These are phyloP conservation scores for Termitomyces sp. DNA, from an alignment of 768 basidiomycete genomes.

Conservation along the genomic window DNA sequence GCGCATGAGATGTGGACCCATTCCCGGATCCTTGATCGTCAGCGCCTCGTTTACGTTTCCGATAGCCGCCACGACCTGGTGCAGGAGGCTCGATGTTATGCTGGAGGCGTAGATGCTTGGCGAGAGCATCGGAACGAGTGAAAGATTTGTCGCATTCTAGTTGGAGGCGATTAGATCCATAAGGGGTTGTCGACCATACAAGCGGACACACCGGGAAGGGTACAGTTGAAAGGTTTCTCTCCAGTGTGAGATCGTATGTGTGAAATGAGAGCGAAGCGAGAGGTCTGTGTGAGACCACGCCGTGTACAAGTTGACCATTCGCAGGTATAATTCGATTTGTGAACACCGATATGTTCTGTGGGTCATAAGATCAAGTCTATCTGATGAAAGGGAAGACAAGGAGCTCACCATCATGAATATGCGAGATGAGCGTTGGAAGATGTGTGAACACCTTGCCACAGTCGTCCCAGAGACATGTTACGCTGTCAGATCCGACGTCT, in stretches of 20 bases:
- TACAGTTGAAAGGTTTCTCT: conserved; percentile 88
- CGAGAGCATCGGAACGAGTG: conserved; percentile 89
- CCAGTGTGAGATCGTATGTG: conserved; percentile 92
- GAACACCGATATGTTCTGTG: conserved; percentile 73
- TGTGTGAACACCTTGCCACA: conserved; percentile 72
- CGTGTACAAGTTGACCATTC: conserved; percentile 84
- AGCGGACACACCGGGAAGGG: conserved; percentile 61
- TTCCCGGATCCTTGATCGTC: conserved; percentile 27
- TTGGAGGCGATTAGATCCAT: not conserved
- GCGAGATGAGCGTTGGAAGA: conserved; percentile 70
- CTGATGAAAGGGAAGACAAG: not conserved
- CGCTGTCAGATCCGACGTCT: conserved; percentile 38
- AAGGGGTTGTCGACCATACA: not conserved
- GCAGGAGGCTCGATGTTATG: conserved; percentile 73
- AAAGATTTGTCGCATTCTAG: conserved; percentile 93
- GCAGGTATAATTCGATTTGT: conserved; percentile 84
- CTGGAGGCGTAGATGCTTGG: conserved; percentile 88
- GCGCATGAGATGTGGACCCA: conserved; percentile 17
- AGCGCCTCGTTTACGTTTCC: conserved; percentile 62
- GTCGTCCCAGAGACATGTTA: conserved; percentile 80
- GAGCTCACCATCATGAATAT: conserved; percentile 72
- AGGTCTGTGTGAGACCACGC: conserved; percentile 78
- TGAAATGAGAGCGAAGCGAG: conserved; percentile 84
- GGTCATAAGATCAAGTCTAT: not conserved
- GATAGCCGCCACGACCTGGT: conserved; percentile 62